These are phyloP conservation scores for Vicia faba DNA, from an alignment of 306 rosid genomes.

Conservation along the genomic window DNA sequence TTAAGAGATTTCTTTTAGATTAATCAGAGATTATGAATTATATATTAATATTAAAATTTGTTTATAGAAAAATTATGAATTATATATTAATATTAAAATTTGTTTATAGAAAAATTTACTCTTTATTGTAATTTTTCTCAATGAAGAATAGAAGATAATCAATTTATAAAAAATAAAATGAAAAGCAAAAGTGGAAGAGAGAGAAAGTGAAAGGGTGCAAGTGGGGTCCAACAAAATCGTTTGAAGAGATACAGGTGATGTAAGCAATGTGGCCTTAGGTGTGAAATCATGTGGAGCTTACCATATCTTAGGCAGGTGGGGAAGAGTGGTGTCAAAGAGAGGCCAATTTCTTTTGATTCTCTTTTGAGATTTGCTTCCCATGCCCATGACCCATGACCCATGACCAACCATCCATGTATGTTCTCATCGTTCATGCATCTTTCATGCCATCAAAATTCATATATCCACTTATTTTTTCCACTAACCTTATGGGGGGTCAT, in stretches of 20 bases:
- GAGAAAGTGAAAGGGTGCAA: conserved; percentile 5
- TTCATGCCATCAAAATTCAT: conserved; percentile 31
- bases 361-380: conserved; percentile 88
- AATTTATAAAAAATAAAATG: too few species aligned
- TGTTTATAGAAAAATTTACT: too few species aligned
- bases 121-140: too few species aligned
- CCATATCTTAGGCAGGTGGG: conserved; percentile 77
- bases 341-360: conserved; percentile 80
- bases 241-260: conserved; percentile 83
- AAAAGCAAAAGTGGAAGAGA: conserved; percentile 40
- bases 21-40: too few species aligned
- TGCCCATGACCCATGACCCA: conserved; percentile 42
- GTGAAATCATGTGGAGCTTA: conserved; percentile 76
- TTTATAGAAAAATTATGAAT: too few species aligned
- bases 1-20: not conserved
- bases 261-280: conserved; percentile 56
- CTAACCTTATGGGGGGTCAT: conserved; percentile 5
- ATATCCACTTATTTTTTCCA: conserved; percentile 3
- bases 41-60: too few species aligned
- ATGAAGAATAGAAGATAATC: too few species aligned
- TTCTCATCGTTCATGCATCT: conserved; percentile 24
- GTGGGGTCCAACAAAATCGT: conserved; percentile 73
- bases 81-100: too few species aligned
- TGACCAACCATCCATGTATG: conserved; percentile 5
- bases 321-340: conserved; percentile 59